Evolutionary conservation across 257 asterid genomes (phyloP), one percentile per base, ranked within the genome.

Genomic region (Paraleonurus japonicus): DNA sequence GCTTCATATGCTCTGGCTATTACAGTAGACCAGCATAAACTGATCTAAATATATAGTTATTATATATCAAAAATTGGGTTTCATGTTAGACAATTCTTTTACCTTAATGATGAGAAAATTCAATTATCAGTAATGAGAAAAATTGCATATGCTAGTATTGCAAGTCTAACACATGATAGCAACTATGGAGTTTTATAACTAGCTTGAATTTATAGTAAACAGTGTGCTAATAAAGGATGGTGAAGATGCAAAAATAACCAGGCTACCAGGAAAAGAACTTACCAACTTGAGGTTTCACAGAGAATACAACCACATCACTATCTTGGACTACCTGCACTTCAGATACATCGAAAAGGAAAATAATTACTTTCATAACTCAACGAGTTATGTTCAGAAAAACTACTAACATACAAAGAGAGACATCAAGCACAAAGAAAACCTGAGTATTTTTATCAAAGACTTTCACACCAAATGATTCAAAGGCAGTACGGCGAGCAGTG

Each of bases 231-330:
- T 48, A 43, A 12, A 53, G 39, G 70, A 37, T 32, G 24, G 24
- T 23, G 66, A 15, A 61, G 33, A 48, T 24, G 17, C 20, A 24
- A 72, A 30, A 0, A n/a, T 60, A 51, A 66, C 33, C n/a, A 55
- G 55, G 74, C 71, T 22, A 53, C 11, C 11, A 28, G 59, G 67
- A 15, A 51, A 15, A 27, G 61, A 69, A 51, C 58, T 19, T 94
- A 94, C 96, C 95, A 69, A 85, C 83, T 91, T 94, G 97, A 81
- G 99, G 97, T 77, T 91, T 94, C 81, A 94, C 96, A 15, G 97
- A 91, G 79, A 94, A 84, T 61, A 91, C 61, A 67, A 94, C 83
- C 71, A 94, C 96, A 64, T 94, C 97, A 69, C 96, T 85, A 65
- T 85, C 90, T 83, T 86, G 85, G 75, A 91, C 96, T 24, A 91